Conservation (phyloP, 2,329 filamentous ascomycete species). For the Talaromyces marneffei region DNA sequence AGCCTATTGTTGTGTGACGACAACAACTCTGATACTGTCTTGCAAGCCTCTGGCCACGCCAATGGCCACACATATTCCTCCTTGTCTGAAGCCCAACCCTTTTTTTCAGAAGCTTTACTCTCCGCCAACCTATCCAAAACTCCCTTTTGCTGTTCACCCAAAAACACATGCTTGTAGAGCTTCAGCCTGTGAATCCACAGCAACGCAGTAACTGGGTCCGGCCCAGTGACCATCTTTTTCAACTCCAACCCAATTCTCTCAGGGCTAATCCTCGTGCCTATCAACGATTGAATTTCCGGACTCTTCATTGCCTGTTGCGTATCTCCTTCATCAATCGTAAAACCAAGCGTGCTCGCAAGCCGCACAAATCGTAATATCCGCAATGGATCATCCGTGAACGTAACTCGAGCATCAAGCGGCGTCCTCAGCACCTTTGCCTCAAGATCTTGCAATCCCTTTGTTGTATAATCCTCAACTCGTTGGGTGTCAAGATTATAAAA, state of each 20-base stretch:
- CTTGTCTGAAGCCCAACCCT: not conserved
- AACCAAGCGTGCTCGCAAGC: slow-evolving; percentile 5
- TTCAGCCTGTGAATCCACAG: slow-evolving; percentile 1
- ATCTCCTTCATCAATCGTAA: slow-evolving; percentile 3
- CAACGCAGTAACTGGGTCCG: slow-evolving; percentile 4
- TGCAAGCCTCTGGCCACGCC: not conserved
- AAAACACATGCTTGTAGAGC: not conserved
- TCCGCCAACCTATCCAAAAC: not conserved
- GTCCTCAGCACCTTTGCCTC: not conserved
- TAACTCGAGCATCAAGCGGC: slow-evolving; percentile 1
- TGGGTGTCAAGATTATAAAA: slow-evolving; percentile 4
- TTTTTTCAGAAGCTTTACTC: not conserved
- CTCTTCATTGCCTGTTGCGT: not conserved
- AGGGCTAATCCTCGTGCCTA: not conserved
- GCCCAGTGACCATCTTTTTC: slow-evolving; percentile 7
- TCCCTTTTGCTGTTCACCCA: not conserved
- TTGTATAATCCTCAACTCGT: not conserved
- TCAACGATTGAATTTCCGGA: not conserved
- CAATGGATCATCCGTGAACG: slow-evolving; percentile 7
- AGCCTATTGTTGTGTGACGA: not conserved
- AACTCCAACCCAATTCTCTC: slow-evolving; percentile 6
- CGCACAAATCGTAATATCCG: slow-evolving; percentile 1
- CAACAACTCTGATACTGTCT: not conserved
- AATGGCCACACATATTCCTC: not conserved
- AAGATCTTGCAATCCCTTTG: not conserved